A percentile compares a stretch with the other conserved stretches of the same genome.
These are phyloP conservation scores for Dictyostelium brefeldianum DNA, from an alignment of 78 protist genomes.

Conservation along the genomic window DNA sequence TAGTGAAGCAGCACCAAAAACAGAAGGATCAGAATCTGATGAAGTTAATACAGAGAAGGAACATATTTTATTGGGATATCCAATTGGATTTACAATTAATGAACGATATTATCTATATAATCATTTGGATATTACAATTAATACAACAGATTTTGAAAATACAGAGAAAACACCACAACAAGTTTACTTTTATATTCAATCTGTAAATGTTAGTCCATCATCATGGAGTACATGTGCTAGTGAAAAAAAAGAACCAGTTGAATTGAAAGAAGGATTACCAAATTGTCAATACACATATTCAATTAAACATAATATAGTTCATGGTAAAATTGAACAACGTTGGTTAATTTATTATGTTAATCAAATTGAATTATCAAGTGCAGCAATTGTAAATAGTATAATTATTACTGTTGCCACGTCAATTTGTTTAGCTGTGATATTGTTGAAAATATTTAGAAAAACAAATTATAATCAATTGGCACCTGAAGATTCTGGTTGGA, in stretches of 20 bases:
- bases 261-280: neutral
- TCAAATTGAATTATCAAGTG: neutral
- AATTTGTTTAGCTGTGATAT: neutral
- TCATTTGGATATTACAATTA: slow-evolving; percentile 2
- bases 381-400: neutral
- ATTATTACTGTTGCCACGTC: neutral
- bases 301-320: neutral
- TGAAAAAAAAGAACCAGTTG: neutral
- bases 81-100: slow-evolving; percentile 13
- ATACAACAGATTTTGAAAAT: neutral
- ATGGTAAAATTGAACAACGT: neutral
- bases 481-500: slow-evolving; percentile 63
- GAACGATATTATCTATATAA: slow-evolving; percentile 12
- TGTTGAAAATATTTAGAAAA: slow-evolving; percentile 30
- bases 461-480: neutral
- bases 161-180: neutral
- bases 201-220: neutral
- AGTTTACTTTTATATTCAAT: neutral
- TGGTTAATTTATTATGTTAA: slow-evolving; percentile 28
- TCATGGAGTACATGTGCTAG: neutral
- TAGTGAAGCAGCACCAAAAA: neutral
- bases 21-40: neutral
- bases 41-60: neutral
- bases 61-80: slow-evolving; percentile 20
- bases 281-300: neutral